A percentile compares a stretch with the other conserved stretches of the same genome.
These are phyloP conservation scores for Globisporangium nodosum DNA, from an alignment of 352 stramenopile species.

Conservation along the genomic window DNA sequence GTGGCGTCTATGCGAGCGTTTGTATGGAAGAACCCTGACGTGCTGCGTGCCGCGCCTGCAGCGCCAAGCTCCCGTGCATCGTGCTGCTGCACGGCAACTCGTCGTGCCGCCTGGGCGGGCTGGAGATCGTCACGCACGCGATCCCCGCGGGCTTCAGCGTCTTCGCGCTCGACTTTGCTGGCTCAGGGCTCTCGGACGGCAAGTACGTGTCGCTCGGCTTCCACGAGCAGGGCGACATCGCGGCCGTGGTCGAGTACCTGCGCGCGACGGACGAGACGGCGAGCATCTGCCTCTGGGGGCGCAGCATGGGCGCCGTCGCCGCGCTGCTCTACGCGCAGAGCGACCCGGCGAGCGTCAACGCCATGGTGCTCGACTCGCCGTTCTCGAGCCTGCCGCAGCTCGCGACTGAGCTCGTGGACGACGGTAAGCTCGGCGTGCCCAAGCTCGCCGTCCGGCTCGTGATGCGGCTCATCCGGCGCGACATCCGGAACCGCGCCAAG, in stretches of 20 bases:
- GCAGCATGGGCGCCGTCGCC: slow-evolving; percentile 78
- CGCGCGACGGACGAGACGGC: slow-evolving; percentile 38
- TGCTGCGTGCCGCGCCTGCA: neutral
- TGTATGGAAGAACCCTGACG: neutral
- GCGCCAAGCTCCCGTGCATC: slow-evolving; percentile 62
- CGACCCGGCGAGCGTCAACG: slow-evolving; percentile 46
- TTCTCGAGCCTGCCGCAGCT: slow-evolving; percentile 75
- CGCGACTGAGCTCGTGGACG: slow-evolving; percentile 70
- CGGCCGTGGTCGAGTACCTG: slow-evolving; percentile 64
- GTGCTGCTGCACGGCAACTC: slow-evolving; percentile 82
- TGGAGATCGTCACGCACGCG: slow-evolving; percentile 77
- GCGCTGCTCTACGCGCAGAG: slow-evolving; percentile 59
- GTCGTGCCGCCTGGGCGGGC: slow-evolving; percentile 60
- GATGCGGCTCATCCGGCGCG: slow-evolving; percentile 68
- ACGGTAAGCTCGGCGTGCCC: slow-evolving; percentile 75
- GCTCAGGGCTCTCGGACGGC: slow-evolving; percentile 66
- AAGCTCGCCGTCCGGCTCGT: slow-evolving; percentile 81
- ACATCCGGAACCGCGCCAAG: slow-evolving; percentile 77
- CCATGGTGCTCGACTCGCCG: slow-evolving; percentile 79
- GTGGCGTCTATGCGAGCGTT: neutral
- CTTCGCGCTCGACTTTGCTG: slow-evolving; percentile 76
- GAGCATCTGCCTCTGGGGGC: slow-evolving; percentile 69
- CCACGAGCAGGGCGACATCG: slow-evolving; percentile 72
- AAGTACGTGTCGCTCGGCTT: slow-evolving; percentile 84
- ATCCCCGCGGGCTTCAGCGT: slow-evolving; percentile 75